phyloP scores from a whole-genome alignment of 306 rosid species.

The Sindora glabra region DNA sequence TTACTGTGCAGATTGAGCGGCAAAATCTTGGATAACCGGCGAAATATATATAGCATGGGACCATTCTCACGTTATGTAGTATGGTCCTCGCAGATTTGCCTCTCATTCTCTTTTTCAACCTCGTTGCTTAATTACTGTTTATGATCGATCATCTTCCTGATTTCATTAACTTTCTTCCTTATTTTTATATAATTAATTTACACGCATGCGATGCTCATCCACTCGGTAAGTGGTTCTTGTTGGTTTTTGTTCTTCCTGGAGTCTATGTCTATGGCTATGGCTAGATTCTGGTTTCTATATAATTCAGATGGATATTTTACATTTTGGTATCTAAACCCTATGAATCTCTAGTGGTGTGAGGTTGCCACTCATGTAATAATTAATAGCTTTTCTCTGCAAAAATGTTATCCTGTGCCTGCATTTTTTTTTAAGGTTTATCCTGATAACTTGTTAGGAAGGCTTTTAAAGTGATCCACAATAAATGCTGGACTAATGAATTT shows the following conservation, averaged over 20 bases:
- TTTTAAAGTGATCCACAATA: no score
- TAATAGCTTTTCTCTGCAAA: no score
- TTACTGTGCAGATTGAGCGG: slow-evolving; percentile 36
- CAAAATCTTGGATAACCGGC: background rate
- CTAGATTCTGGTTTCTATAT: slow-evolving; percentile 12
- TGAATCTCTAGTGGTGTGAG: background rate
- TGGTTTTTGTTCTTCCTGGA: background rate
- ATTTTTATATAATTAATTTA: slow-evolving; percentile 6
- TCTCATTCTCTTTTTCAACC: background rate
- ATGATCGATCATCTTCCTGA: background rate
- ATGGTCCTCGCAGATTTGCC: slow-evolving; percentile 38
- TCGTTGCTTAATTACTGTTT: background rate
- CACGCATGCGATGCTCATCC: slow-evolving; percentile 26
- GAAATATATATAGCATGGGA: slow-evolving; percentile 25
- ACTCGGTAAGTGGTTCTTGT: slow-evolving; percentile 18
- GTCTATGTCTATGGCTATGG: slow-evolving; percentile 1
- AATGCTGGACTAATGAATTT: no score
- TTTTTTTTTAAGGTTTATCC: no score
- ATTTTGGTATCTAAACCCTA: slow-evolving; percentile 21
- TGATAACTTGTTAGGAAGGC: no score
- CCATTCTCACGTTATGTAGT: slow-evolving; percentile 43
- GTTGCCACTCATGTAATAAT: background rate
- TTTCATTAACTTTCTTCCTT: background rate
- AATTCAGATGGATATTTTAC: background rate
- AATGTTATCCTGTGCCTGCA: no score